These are phyloP conservation scores for Chlorokybus atmophyticus DNA, from an alignment of 139 green algal species.

Conservation along the genomic window DNA sequence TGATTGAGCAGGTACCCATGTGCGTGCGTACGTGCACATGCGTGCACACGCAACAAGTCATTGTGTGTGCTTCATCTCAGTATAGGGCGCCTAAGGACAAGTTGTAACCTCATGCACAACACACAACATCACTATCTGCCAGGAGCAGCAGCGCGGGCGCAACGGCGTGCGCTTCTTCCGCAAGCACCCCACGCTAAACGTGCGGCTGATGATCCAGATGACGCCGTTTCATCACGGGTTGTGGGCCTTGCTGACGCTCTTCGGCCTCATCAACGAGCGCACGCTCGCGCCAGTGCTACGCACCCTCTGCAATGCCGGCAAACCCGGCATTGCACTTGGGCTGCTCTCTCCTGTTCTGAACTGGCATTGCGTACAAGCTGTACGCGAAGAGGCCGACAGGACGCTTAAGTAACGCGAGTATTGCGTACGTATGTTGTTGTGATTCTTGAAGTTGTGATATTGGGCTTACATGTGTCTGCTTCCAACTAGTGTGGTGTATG, in stretches of 20 bases:
- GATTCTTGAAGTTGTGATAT: no score
- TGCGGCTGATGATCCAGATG: slow-evolving; percentile 37
- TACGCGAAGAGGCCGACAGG: slow-evolving; percentile 13
- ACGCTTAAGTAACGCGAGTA: no score
- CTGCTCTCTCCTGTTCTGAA: slow-evolving; percentile 31
- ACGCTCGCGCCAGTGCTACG: slow-evolving; percentile 15
- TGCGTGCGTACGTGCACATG: not conserved
- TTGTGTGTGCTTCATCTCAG: no score
- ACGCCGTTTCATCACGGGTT: slow-evolving; percentile 30
- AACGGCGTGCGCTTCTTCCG: slow-evolving; percentile 33
- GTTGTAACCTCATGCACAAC: not conserved
- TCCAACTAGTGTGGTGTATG: no score
- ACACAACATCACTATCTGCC: not conserved
- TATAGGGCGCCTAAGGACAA: no score
- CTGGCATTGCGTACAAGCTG: slow-evolving; percentile 30
- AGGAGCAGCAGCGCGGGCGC: slow-evolving; percentile 28
- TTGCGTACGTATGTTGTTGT: no score
- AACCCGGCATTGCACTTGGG: slow-evolving; percentile 12
- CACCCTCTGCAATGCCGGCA: slow-evolving; percentile 12
- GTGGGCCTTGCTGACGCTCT: slow-evolving; percentile 29
- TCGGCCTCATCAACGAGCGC: slow-evolving; percentile 26
- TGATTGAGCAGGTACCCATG: slow-evolving; percentile 26
- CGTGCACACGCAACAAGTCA: not conserved
- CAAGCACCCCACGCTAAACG: slow-evolving; percentile 30
- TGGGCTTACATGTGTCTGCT: no score